A percentile compares a stretch with the other conserved stretches of the same genome.
These are phyloP conservation scores for Zymoseptoria ardabiliae DNA, from an alignment of 2,329 filamentous ascomycete genomes.

Conservation along the genomic window DNA sequence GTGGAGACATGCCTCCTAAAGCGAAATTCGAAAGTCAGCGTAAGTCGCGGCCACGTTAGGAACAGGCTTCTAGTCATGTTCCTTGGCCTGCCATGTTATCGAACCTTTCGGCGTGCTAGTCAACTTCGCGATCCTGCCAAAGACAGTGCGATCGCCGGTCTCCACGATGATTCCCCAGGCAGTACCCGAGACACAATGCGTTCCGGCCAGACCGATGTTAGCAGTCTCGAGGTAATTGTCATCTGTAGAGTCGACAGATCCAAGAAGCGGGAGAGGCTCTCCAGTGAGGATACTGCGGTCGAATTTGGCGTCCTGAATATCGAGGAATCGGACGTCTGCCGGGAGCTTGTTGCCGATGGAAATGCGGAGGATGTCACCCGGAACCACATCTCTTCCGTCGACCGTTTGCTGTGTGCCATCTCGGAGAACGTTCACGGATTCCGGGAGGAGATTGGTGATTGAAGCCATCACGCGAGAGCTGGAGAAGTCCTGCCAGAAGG, in stretches of 20 bases:
- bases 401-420: constrained; percentile 43
- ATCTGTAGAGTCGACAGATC: constrained; percentile 59
- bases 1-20: constrained; percentile 51
- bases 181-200: constrained; percentile 64
- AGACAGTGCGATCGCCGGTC: constrained; percentile 66
- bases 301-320: constrained; percentile 63
- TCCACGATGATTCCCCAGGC: constrained; percentile 62
- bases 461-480: constrained; percentile 70
- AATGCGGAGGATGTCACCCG: constrained; percentile 61
- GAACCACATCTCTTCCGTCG: constrained; percentile 52
- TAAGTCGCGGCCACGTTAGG: too few relatives aligned
- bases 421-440: constrained; percentile 59
- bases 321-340: constrained; percentile 63
- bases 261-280: constrained; percentile 55
- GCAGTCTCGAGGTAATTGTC: constrained; percentile 69
- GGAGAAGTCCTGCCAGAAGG: constrained; percentile 65
- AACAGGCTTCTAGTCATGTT: too few relatives aligned
- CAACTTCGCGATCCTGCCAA: constrained; percentile 66
- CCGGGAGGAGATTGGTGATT: constrained; percentile 73
- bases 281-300: constrained; percentile 67
- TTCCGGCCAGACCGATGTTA: constrained; percentile 71
- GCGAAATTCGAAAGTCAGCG: too few relatives aligned
- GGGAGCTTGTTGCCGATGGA: constrained; percentile 68
- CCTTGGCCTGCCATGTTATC: too few relatives aligned
- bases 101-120: too few relatives aligned